Evolutionary conservation across 1,139 yeast species (phyloP), one percentile per base, ranked within the genome.

Genomic region (Pichia sp.): DNA sequence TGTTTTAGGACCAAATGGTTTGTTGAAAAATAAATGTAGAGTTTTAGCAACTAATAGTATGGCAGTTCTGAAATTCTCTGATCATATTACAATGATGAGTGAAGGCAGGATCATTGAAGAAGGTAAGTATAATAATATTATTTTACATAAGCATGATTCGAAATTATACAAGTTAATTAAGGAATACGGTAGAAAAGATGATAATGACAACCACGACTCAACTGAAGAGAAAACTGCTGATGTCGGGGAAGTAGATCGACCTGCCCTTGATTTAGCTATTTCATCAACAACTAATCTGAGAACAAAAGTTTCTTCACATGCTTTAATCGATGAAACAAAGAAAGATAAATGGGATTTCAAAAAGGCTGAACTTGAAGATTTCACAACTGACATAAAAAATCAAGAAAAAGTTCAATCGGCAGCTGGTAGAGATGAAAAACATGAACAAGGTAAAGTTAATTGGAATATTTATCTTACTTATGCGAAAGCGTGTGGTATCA

Each of bases 361-460:
- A 18, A 58, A 54, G 37, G 66, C 68, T 9, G 61, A 57, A 44
- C 13, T 57, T 6, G 66, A 64, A 46, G 64, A 59, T 40, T 60
- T 57, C 35, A 56, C 52, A 20, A 59, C 52, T 2, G 59, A 56
- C 20, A 51, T 56, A 41, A 66, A 60, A 37, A 76, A 69, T 44
- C 73, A 70, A 46, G 79, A 74, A 43, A 75, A 68, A 29, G 74
- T 68, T 39, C 60, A 71, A 16, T 65, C 65, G 50, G 69, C 32
- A 29, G 52, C 61, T 5, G 65, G 63, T 18, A 71, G 82, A 57
- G 73, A 73, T 56, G 98, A 94, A 67, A 90, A 82, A 56, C 77
- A 85, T 53, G 96, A 92, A 68, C 94, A 88, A 65, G 99, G 98
- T 53, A 82, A 88, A 62, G 98, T 92, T 47, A 85, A 87, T 62